Evolutionary conservation across 2,329 filamentous ascomycete species (phyloP), one percentile per base, ranked within the genome.

Genomic region (Colletotrichum tamarilloi): DNA sequence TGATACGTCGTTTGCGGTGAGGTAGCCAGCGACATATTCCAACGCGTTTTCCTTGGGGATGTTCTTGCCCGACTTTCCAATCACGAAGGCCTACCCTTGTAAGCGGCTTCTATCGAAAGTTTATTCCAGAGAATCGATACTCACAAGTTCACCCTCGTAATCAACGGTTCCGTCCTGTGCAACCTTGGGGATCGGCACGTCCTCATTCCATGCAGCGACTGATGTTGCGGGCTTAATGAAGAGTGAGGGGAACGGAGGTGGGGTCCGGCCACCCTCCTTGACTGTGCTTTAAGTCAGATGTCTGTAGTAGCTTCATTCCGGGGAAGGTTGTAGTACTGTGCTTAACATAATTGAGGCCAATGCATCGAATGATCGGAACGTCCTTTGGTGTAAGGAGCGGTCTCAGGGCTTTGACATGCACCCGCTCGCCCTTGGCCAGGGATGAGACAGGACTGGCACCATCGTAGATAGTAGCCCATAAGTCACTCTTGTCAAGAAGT

Each of bases 31-130:
- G 12, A 91, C 80, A 76, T 89, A 85, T 0, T 79, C 76, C 32
- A 85, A 81, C 0, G 88, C 87, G 1, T 85, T 76, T 0, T 82
- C 78, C 59, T 85, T 81, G 22, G 84, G 75, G 19, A 90, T 84
- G 77, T 90, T 81, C 72, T 88, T 89, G 22, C 85, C 88, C 11
- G 86, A 83, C 55, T 85, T 85, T 19, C 87, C 87, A 75, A 91
- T 88, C 3, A 91, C 84, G 22, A 91, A 83, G 64, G 80, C 82
- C 82, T 79, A 59, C 1, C 2, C 1, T 14, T 22, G 64, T 73
- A 7, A 73, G 68, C 8, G 19, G 9, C 7, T 14, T 12, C 19
- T 32, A 16, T 11, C 9, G 1, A 30, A 12, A 7, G 6, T 8
- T 5, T 5, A 12, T 1, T 11, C 5, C 5, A 8, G 7, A 6